Conservation (phyloP, 345 rosid genomes). For the Brassica nigra region DNA sequence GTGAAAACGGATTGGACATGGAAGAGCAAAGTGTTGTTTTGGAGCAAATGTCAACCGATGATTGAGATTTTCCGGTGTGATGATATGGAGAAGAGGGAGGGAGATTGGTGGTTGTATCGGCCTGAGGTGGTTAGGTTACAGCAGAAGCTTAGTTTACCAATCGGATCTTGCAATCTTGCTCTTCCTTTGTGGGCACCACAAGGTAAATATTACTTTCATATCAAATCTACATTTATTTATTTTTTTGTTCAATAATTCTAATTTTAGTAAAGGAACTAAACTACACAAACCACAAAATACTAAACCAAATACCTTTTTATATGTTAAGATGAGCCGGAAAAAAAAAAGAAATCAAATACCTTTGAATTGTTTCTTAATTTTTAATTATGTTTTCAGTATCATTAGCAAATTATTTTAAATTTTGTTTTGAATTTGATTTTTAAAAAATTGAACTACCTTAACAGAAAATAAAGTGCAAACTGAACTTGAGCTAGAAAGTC, state of each 20-base stretch:
- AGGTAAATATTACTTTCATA: constrained; percentile 49
- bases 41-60: constrained; percentile 93
- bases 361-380: neutral
- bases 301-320: neutral
- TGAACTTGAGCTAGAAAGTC: constrained; percentile 14
- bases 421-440: neutral
- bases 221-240: neutral
- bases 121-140: constrained; percentile 62
- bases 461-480: neutral
- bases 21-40: constrained; percentile 69
- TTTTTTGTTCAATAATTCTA: neutral
- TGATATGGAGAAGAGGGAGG: constrained; percentile 71
- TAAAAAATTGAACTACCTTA: neutral
- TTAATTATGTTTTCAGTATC: neutral
- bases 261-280: neutral
- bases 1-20: constrained; percentile 59
- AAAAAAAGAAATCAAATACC: neutral
- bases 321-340: neutral
- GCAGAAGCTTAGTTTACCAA: constrained; percentile 71
- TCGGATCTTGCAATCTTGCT: constrained; percentile 81
- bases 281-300: neutral
- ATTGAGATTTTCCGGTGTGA: constrained; percentile 80
- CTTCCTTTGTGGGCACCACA: constrained; percentile 80
- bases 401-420: neutral
- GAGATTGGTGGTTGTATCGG: constrained; percentile 83